These are phyloP conservation scores for Starmerella floris DNA, from an alignment of 805 yeast species.

Conservation along the genomic window DNA sequence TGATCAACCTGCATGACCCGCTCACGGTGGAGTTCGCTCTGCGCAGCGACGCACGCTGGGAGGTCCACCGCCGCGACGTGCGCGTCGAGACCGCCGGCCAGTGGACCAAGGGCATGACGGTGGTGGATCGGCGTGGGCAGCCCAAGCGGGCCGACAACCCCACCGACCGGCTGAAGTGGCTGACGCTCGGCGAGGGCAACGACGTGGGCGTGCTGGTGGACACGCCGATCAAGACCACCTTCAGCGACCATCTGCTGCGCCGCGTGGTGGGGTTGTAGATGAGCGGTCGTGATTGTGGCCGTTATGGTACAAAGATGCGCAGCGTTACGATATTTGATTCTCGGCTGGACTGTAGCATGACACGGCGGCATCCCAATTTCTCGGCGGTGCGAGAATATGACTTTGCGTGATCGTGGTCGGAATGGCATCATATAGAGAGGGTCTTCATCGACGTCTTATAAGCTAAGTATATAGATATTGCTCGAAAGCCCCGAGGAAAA, in stretches of 20 bases:
- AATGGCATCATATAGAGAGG: too few species aligned
- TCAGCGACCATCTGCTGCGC: conserved; percentile 1
- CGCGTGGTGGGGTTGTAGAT: not conserved
- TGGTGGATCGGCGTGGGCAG: conserved; percentile 28
- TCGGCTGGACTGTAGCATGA: too few species aligned
- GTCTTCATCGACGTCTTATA: too few species aligned
- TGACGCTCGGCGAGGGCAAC: conserved; percentile 21
- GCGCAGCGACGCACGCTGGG: conserved; percentile 12
- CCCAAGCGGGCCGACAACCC: conserved; percentile 16
- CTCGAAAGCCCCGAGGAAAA: too few species aligned
- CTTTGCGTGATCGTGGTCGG: too few species aligned
- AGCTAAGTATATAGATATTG: too few species aligned
- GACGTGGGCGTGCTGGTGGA: conserved; percentile 16
- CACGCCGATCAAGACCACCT: conserved; percentile 17
- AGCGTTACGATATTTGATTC: too few species aligned
- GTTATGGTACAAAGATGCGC: too few species aligned
- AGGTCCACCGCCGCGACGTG: conserved; percentile 23
- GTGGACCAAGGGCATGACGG: conserved; percentile 30
- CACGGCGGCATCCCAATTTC: too few species aligned
- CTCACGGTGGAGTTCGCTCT: conserved; percentile 28
- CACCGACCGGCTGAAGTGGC: conserved; percentile 22
- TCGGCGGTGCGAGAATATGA: too few species aligned
- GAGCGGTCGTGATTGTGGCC: not conserved
- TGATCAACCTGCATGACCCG: conserved; percentile 30
- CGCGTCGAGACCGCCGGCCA: conserved; percentile 31